These are phyloP conservation scores for Cyberlindnera euphorbiiphila DNA, from an alignment of 805 yeast genomes.

Conservation along the genomic window DNA sequence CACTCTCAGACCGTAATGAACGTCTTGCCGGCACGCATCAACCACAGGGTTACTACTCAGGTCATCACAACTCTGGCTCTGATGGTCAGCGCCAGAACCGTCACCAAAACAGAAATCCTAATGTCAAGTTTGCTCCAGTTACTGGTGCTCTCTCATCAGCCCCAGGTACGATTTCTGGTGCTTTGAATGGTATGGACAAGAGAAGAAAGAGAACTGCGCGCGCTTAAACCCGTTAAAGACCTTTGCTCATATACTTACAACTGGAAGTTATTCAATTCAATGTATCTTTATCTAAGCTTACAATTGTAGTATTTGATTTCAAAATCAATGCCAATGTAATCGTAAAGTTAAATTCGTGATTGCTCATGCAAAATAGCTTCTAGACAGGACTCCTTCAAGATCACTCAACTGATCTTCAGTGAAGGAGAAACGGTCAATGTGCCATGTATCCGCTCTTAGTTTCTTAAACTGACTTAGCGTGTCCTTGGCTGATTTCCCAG, in stretches of 20 bases:
- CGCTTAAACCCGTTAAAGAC: too few relatives aligned
- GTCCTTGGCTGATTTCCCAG: constrained; percentile 81
- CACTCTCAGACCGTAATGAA: constrained; percentile 80
- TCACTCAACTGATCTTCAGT: constrained; percentile 79
- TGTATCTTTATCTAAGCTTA: background rate
- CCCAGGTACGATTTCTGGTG: constrained; percentile 34
- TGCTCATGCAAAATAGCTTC: constrained; percentile 74
- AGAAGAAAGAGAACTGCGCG: constrained; percentile 27
- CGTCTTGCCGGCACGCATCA: constrained; percentile 68
- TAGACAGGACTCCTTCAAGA: constrained; percentile 90
- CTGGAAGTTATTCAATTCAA: too few relatives aligned
- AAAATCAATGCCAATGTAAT: background rate
- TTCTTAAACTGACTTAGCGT: constrained; percentile 81
- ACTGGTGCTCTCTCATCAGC: constrained; percentile 33
- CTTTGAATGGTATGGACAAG: constrained; percentile 35
- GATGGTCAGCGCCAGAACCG: constrained; percentile 25
- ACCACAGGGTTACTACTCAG: constrained; percentile 26
- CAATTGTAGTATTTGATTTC: background rate
- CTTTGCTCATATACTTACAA: too few relatives aligned
- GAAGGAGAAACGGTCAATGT: constrained; percentile 73
- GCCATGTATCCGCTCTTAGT: constrained; percentile 95
- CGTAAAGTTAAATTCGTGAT: background rate
- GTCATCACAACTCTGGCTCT: constrained; percentile 18
- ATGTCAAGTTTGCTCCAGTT: constrained; percentile 30
- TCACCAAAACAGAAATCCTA: constrained; percentile 29